Evolutionary conservation across 768 basidiomycete genomes (phyloP).

Genomic region (Mrakia hoshinonis): DNA sequence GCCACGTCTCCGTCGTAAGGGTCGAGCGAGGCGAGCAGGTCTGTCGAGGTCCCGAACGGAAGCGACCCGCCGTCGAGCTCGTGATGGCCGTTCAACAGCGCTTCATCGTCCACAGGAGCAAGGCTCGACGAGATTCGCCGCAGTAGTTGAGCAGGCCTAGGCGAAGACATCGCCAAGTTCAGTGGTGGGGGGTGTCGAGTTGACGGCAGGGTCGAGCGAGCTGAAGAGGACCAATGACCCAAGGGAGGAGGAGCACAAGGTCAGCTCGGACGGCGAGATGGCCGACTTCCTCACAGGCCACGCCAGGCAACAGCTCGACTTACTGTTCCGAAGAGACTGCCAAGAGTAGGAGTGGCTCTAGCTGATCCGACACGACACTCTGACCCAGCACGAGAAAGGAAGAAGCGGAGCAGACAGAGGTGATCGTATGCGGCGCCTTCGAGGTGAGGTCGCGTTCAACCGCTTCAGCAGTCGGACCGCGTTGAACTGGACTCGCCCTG

Average conservation of each 20-base stretch:
- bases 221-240: too few relatives aligned
- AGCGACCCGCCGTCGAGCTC: not conserved
- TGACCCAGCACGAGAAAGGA: too few relatives aligned
- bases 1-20: constrained; percentile 52
- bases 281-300: too few relatives aligned
- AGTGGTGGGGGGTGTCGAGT: not conserved
- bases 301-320: too few relatives aligned
- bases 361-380: too few relatives aligned
- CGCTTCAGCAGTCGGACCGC: too few relatives aligned
- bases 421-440: too few relatives aligned
- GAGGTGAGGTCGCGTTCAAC: too few relatives aligned
- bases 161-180: not conserved
- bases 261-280: not conserved
- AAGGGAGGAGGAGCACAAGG: not conserved
- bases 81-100: not conserved
- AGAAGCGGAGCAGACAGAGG: too few relatives aligned
- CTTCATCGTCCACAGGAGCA: not conserved
- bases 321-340: too few relatives aligned
- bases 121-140: not conserved
- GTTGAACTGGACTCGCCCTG: too few relatives aligned
- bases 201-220: not conserved
- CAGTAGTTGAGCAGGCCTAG: not conserved
- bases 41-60: constrained; percentile 29
- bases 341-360: too few relatives aligned
- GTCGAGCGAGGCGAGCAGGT: constrained; percentile 46